Base-by-base conservation (phyloP, 1,139 yeast genomes). In the Debaryomycetaceae sp. region DNA sequence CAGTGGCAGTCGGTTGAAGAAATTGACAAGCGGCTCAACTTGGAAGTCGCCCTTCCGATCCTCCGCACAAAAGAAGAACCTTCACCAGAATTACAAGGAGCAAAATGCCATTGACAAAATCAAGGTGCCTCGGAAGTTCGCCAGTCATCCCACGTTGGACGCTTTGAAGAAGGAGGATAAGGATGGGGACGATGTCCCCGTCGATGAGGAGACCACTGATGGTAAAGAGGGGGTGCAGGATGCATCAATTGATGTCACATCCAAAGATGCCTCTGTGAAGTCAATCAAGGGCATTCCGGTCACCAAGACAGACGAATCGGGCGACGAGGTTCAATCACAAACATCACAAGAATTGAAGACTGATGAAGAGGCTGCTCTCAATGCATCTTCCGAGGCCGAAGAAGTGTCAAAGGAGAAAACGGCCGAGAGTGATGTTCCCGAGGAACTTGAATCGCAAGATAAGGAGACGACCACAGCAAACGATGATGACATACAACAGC, bases 1-100 rank as follows among this genome's bases (percentile, higher is more conserved):
- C 34, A 45, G 43, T 39, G 20, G 20, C 20, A 54, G 53, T 46
- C 62, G 63, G 49, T 68, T 73, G 57, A 72, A 72, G 57, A 61
- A 69, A 54, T 66, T 71, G 60, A 59, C 76, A 17, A 53, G 67
- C 34, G 62, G 68, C 38, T 61, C 66, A 24, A 58, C 65, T 6
- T 78, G 83, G 83, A 71, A 74, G 9, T 76, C 83, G 6, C 83
- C 83, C 6, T 78, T 78, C 50, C 72, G 83, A 59, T 57, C 61
- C 31, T 52, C 60, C 44, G 46, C 45, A 47, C 51, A 41, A 44
- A 55, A 54, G 47, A 65, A 63, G 55, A 66, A 67, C 51, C 62
- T 66, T 44, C 61, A 65, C 49, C 58, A 65, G 49, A 66, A 73
- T 49, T 67, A 69, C 50, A 63, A 64, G 50, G 67, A 68, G 13